Conservation (phyloP, 1,284 basidiomycete species). For the Naganishia sp. region DNA sequence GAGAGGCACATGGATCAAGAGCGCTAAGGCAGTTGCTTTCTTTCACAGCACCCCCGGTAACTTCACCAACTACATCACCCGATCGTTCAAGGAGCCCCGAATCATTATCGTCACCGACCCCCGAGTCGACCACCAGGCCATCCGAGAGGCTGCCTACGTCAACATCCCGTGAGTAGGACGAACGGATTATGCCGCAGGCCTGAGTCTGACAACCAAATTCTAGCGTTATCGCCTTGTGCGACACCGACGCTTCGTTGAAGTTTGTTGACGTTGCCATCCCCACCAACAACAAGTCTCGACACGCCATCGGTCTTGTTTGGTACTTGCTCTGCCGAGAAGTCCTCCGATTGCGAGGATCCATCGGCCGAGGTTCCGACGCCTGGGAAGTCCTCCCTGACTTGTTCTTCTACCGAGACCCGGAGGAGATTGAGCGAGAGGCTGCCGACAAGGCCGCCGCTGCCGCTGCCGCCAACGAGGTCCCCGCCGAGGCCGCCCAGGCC, state of each 20-base stretch:
- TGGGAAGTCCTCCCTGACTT: slow-evolving; percentile 99
- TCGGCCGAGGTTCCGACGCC: slow-evolving; percentile 76
- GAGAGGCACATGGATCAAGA: neutral
- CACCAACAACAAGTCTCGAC: slow-evolving; percentile 98
- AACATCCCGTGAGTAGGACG: slow-evolving; percentile 74
- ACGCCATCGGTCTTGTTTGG: slow-evolving; percentile 96
- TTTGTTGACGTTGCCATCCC: slow-evolving; percentile 99
- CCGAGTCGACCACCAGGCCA: slow-evolving; percentile 98
- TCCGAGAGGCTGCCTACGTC: slow-evolving; percentile 98
- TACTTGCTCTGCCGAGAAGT: slow-evolving; percentile 98
- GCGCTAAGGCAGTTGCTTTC: neutral
- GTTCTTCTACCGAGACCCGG: slow-evolving; percentile 99
- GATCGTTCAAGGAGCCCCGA: slow-evolving; percentile 99
- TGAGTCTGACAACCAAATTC: neutral
- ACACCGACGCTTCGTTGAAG: slow-evolving; percentile 95
- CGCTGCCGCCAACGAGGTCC: slow-evolving; percentile 61
- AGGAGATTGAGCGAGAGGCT: slow-evolving; percentile 96
- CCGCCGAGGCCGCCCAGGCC: slow-evolving; percentile 58
- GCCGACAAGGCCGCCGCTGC: slow-evolving; percentile 87
- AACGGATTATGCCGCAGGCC: neutral
- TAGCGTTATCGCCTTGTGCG: slow-evolving; percentile 91
- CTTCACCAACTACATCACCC: slow-evolving; percentile 99
- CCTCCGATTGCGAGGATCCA: slow-evolving; percentile 88
- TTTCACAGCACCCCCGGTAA: slow-evolving; percentile 77
- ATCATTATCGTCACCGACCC: slow-evolving; percentile 98